Base-by-base conservation (phyloP, 2,329 filamentous ascomycete species). In the Diatrype stigma region DNA sequence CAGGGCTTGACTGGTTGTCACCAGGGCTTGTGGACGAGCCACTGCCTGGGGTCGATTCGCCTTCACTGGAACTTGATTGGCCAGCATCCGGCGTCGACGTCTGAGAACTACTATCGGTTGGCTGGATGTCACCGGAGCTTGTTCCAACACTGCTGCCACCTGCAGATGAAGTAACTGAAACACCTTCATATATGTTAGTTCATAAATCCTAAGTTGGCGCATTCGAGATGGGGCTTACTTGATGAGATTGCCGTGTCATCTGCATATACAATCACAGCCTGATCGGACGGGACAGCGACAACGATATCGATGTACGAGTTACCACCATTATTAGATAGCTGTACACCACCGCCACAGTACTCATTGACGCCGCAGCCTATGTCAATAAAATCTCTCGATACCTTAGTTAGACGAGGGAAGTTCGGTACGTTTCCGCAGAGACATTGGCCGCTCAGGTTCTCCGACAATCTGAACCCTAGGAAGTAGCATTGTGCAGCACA, bases 171-270 rank as follows among this genome's bases (percentile, higher is more conserved):
- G 26, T 10, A 30, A 5, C 26, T 30, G 26, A 30, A 30, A n/a
- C n/a, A n/a, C n/a, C 26, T 30, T 30, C 26, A 10, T 30, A 30
- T 30, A 30, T 30, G 26, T 30, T n/a, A n/a, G n/a, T n/a, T n/a
- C n/a, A n/a, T n/a, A n/a, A n/a, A n/a, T n/a, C n/a, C n/a, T n/a
- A 14, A 34, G 30, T 34, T 34, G 14, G 16, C 14, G 5, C 17
- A 57, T 37, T 30, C 50, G 34, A 28, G 34, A 17, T 37, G n/a
- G 34, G n/a, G 34, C 34, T 37, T 37, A 37, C 34, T 37, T 4
- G 34, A 12, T 6, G n/a, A 5, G 34, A 16, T 5, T 5, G 34
- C 16, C 34, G 12, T 14, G 34, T 12, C 34, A 37, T 14, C 34
- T 17, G 34, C 6, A 17, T 5, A 16, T 12, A 7, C 14, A 16